Evolutionary conservation across 2,329 filamentous ascomycete species (phyloP), one percentile per base, ranked within the genome.

Genomic region (Colletotrichum zoysiae): DNA sequence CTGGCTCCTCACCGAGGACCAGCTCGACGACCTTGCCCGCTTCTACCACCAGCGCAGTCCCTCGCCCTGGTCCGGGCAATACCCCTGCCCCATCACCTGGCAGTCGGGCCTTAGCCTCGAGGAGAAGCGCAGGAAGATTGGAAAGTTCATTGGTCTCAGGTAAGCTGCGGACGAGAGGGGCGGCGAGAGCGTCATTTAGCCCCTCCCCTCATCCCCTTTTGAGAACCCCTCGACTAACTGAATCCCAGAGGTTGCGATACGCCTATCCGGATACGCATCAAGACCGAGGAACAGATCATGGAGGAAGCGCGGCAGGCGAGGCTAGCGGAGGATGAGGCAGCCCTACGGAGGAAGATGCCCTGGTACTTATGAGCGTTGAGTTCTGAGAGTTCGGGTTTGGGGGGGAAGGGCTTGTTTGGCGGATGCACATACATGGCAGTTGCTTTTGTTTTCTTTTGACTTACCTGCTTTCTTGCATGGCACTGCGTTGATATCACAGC

Each of bases 1-100:
- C 82, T 93, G 91, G 87, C 89, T 94, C 42, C 86, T 95, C 48
- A 94, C 91, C 20, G 90, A 93, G 79, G 82, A 82, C 40, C 86
- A 95, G 81, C 89, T 94, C 66, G 92, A 95, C 82, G 83, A 84
- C 65, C 86, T 95, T 51, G 92, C 92, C 3, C 83, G 86, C 75
- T 93, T 92, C 81, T 95, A 94, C 83, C 91, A 93, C 82, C 92
- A 95, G 82, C 86, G 86, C 70, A 88, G 86, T 0, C 89, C 88
- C 1, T 83, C 83, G 70, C 78, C 79, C n/a, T 89, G 85, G 83
- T 86, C 87, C 2, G 75, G 79, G 61, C 84, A 87, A 72, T 95
- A 95, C 79, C 92, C 92, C 0, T 90, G 89, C 75, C 89, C 88
- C n/a, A 87, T 95, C 77, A 80, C 84, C 65, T 94, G 92, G 92